phyloP scores from a whole-genome alignment of 2,329 filamentous ascomycete genomes.

The Trichoderma atrobrunneum region DNA sequence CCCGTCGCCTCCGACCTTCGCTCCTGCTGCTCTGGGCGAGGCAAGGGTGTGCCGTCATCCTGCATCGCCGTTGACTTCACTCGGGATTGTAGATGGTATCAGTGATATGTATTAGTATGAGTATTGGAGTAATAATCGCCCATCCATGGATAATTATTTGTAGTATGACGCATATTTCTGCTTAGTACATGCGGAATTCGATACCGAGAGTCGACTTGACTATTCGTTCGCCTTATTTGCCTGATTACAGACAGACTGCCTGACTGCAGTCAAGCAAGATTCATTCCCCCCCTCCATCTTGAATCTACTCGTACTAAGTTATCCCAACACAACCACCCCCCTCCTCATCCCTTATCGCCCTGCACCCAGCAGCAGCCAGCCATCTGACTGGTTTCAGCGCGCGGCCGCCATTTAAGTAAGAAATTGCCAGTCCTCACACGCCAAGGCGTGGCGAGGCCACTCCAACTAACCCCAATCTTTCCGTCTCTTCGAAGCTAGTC shows the following conservation, averaged over 20 bases:
- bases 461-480: slow-evolving; percentile 2
- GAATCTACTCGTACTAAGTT: background rate
- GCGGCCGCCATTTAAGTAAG: background rate
- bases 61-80: background rate
- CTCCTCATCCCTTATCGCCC: slow-evolving; percentile 14
- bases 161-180: too few relatives aligned
- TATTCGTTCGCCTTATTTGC: background rate
- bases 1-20: slow-evolving; percentile 5
- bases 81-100: background rate
- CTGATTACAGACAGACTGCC: background rate
- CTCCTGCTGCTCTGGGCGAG: slow-evolving; percentile 12
- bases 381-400: slow-evolving; percentile 8
- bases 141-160: background rate
- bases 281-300: background rate
- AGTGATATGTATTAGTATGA: background rate
- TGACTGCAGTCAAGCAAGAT: background rate
- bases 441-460: slow-evolving; percentile 10
- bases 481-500: background rate
- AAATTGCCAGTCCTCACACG: background rate
- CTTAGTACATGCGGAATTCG: background rate
- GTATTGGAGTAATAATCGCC: background rate
- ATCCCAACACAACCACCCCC: slow-evolving; percentile 1
- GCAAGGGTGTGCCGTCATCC: background rate
- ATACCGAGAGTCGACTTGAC: background rate
- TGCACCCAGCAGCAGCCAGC: background rate